Evolutionary conservation across 352 stramenopile species (phyloP), one percentile per base, ranked within the genome.

Genomic region (Thalassiosira hispida): DNA sequence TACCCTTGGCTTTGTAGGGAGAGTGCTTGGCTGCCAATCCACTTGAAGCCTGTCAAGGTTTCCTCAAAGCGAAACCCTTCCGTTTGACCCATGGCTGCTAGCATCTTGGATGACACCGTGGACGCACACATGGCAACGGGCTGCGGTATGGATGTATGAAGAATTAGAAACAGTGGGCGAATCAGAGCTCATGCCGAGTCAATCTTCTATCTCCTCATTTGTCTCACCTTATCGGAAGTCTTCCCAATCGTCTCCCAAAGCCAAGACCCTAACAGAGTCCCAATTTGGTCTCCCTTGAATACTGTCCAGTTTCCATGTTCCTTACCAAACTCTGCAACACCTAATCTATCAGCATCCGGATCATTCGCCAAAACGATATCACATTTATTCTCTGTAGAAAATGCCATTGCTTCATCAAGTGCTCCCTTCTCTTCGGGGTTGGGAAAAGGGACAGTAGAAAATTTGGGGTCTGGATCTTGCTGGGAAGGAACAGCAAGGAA

Each of bases 401-500:
- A 95, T 33, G 93, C 83, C 80, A 98, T 98, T 27, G 97, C 94
- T 51, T 98, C 76, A 74, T 98, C 85, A 12, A 99, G 79, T n/a
- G 96, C 96, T n/a, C 97, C 97, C 69, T 98, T 97, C 83, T 99
- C 97, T 84, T 99, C 97, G 4, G 97, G 97, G 90, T 99, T 99
- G 0, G 97, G 97, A 83, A 99, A 99, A 31, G 93, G 84, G 23
- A 99, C 94, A 27, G 97, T 99, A 6, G 96, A 96, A 90, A 99
- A 99, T 23, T 95, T 89, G 0, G 96, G 95, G 88, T 99, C 96
- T 0, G 97, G 96, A 35, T 96, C 75, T 55, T 96, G 73, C 83
- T 99, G 97, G 31, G 79, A 83, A 23, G 90, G 68, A 49, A 98
- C 96, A 8, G 85, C 80, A 2, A 96, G 56, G 86, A 98, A 98